Conservation (phyloP, 345 rosid species). For the Firmiana major region DNA sequence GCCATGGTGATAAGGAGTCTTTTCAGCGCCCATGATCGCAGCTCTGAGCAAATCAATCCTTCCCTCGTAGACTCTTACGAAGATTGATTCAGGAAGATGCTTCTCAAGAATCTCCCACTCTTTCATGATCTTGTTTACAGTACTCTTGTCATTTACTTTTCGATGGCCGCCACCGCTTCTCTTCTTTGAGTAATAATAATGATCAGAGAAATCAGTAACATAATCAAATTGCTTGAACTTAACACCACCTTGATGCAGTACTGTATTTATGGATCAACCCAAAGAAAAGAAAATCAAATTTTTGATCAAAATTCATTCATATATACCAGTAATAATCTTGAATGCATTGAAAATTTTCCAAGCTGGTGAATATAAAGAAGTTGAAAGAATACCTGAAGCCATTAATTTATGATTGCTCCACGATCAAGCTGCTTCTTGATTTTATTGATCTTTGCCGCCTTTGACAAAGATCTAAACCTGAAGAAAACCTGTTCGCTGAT, state of each 20-base stretch:
- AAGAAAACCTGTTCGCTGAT: not conserved
- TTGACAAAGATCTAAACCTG: not conserved
- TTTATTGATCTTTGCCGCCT: not conserved
- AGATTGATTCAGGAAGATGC: constrained; percentile 21
- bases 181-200: not conserved
- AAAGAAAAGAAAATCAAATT: not conserved
- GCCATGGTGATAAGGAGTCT: constrained; percentile 8
- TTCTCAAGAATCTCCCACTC: constrained; percentile 19
- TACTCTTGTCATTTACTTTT: not conserved
- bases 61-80: constrained; percentile 16
- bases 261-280: not conserved
- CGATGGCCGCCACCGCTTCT: not conserved
- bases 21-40: constrained; percentile 8
- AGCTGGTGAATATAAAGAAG: not conserved
- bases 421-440: not conserved
- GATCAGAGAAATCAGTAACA: constrained; percentile 7
- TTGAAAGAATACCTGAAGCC: not conserved
- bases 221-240: constrained; percentile 7
- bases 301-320: no score
- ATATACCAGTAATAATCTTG: not conserved
- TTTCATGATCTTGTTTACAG: not conserved
- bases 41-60: constrained; percentile 22
- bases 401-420: not conserved
- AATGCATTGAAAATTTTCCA: not conserved
- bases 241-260: no score